Conservation (phyloP, 306 rosid species). For the Medicago arabica region DNA sequence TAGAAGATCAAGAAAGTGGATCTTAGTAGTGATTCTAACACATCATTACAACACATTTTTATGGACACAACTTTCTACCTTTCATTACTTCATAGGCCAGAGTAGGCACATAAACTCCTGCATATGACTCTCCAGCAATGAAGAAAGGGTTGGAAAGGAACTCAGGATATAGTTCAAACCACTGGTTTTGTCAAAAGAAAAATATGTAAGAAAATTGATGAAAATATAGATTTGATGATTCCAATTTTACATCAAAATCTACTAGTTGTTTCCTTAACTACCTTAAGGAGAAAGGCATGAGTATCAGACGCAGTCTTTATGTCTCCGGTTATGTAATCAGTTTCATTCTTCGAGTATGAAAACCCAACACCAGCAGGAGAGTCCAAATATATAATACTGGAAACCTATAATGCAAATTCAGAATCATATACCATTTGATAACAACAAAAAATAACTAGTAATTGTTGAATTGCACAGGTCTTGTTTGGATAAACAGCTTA, state of each 20-base stretch:
- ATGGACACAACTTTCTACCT: constrained; percentile 57
- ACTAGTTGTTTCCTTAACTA: constrained; percentile 38
- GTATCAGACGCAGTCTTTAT: constrained; percentile 78
- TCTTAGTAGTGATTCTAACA: constrained; percentile 34
- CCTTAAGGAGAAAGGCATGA: constrained; percentile 89
- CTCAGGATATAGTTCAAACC: constrained; percentile 84
- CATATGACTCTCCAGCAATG: constrained; percentile 91
- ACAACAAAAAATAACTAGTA: constrained; percentile 16
- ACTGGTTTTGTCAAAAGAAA: constrained; percentile 54
- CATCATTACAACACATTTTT: constrained; percentile 12
- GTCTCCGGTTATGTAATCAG: constrained; percentile 83
- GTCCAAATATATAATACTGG: constrained; percentile 87
- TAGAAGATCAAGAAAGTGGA: constrained; percentile 33
- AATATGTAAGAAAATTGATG: constrained; percentile 37
- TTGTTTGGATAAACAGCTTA: too few relatives aligned
- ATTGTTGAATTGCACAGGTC: constrained; percentile 1
- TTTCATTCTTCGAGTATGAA: constrained; percentile 72
- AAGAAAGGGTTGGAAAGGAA: constrained; percentile 75
- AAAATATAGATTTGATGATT: constrained; percentile 27
- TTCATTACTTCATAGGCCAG: constrained; percentile 71
- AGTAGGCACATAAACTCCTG: constrained; percentile 94
- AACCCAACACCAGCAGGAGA: constrained; percentile 97
- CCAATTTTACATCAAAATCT: constrained; percentile 4
- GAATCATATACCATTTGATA: constrained; percentile 20
- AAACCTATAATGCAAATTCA: constrained; percentile 63